These are phyloP conservation scores for Exserohilum turcica DNA, from an alignment of 2,329 filamentous ascomycete genomes.

Conservation along the genomic window DNA sequence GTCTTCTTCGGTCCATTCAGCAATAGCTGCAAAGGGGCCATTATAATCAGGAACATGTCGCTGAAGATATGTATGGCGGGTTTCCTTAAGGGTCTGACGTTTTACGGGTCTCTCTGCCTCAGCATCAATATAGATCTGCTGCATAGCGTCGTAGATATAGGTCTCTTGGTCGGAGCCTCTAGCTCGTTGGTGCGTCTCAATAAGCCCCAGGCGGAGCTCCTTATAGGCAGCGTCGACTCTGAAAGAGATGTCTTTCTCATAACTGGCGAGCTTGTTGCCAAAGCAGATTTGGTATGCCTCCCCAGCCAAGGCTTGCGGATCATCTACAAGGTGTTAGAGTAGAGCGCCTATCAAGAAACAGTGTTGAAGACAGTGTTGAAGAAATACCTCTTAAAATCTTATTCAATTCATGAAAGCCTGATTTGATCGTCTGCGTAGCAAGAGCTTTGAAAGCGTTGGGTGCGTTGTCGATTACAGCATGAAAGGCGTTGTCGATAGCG, in stretches of 20 bases:
- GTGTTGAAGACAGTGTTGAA: not conserved
- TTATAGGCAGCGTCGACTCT: conserved; percentile 8
- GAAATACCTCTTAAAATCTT: conserved; percentile 5
- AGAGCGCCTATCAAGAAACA: too few relatives aligned
- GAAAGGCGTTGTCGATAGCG: conserved; percentile 5
- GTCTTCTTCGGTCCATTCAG: not conserved
- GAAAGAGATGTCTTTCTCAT: not conserved
- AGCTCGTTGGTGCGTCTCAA: not conserved
- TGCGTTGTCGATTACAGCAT: not conserved
- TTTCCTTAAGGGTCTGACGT: conserved; percentile 3
- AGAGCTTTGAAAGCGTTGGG: conserved; percentile 5
- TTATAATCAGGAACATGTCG: not conserved
- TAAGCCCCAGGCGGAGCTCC: not conserved
- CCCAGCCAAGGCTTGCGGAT: conserved; percentile 11
- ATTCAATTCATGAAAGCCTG: not conserved
- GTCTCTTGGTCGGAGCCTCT: not conserved
- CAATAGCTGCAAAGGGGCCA: conserved; percentile 1
- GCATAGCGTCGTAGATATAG: conserved; percentile 22
- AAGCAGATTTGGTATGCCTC: conserved; percentile 17
- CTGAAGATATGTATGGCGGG: conserved; percentile 12
- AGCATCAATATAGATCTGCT: conserved; percentile 15
- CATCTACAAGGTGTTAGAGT: conserved; percentile 8
- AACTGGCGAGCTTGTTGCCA: not conserved
- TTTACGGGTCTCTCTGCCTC: not conserved
- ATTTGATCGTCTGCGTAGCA: conserved; percentile 5